Conservation (phyloP, 1,284 basidiomycete genomes). For the Austroboletus niveus region DNA sequence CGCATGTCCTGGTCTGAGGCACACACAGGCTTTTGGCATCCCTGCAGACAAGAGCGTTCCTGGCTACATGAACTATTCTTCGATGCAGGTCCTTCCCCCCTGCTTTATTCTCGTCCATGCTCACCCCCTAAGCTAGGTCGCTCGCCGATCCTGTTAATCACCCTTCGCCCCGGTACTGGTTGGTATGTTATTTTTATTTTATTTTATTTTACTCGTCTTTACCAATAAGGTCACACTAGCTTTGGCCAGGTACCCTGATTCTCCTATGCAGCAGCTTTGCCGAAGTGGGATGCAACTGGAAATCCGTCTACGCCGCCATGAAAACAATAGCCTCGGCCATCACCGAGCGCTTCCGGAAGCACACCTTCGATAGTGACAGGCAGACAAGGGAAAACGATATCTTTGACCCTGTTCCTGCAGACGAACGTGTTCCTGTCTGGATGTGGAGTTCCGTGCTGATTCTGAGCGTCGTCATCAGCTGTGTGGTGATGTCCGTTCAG, state of each 20-base stretch:
- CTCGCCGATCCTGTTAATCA: slow-evolving; percentile 10
- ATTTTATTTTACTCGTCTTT: background rate
- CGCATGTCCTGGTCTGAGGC: background rate
- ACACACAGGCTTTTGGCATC: slow-evolving; percentile 8
- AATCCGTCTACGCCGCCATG: slow-evolving; percentile 8
- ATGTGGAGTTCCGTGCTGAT: slow-evolving; percentile 57
- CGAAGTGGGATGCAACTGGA: slow-evolving; percentile 41
- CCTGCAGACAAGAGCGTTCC: slow-evolving; percentile 6
- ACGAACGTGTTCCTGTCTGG: slow-evolving; percentile 54
- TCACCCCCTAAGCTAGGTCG: background rate
- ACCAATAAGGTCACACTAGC: slow-evolving; percentile 9
- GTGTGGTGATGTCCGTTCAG: slow-evolving; percentile 53
- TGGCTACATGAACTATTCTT: slow-evolving; percentile 15
- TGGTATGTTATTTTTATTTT: background rate
- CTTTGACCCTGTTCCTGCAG: slow-evolving; percentile 38
- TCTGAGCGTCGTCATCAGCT: slow-evolving; percentile 50
- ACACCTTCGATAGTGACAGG: background rate
- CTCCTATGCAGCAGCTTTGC: slow-evolving; percentile 51
- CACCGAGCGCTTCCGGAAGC: background rate
- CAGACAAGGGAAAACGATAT: slow-evolving; percentile 27
- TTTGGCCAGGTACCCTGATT: slow-evolving; percentile 66
- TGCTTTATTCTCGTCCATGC: background rate
- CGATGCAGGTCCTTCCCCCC: slow-evolving; percentile 5
- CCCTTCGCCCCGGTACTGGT: slow-evolving; percentile 7
- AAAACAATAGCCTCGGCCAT: slow-evolving; percentile 3